Evolutionary conservation across 2,329 filamentous ascomycete species (phyloP), one percentile per base, ranked within the genome.

Genomic region (Aspergillus cejpii): DNA sequence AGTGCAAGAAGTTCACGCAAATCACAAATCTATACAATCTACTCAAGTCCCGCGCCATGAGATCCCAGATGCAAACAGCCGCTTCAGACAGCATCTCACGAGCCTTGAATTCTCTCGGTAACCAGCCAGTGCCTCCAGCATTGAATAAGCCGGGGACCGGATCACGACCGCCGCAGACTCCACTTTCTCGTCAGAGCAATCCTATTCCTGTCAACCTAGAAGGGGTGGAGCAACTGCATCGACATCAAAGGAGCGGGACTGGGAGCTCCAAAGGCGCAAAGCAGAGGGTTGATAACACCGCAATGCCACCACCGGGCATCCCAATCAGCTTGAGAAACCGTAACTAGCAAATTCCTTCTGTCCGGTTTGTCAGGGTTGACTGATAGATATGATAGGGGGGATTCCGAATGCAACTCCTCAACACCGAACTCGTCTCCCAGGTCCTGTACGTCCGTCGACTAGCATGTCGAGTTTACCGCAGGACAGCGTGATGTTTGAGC

Each of bases 1-100:
- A 91, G 62, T 80, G 71, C 53, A 81, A 78, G 37, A 84, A 82
- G 46, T 75, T 86, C 2, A 67, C 81, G 4, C 83, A 87, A 48
- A 77, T 80, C 2, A 85, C 88, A 39, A 76, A 76, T 49, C 65
- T 77, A 17, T 82, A 81, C 54, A 73, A 77, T 37, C 58, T 72
- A 10, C 63, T 81, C 31, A 82, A 81, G 56, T 69, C 72, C 21
- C 74, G 75, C 47, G 71, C 77, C 8, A 74, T 78, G 65, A 67
- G 69, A 24, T 72, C 73, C 2, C 72, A 77, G 10, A 73, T 80
- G 46, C 74, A 77, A 43, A 67, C 67, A 14, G 77, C 78, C 5
- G 78, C 77, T 15, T 75, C 74, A 2, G 71, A 80, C 39, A 68
- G 74, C 8, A 74, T 72, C 2, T 70, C 73, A 3, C 64, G 74